Base-by-base conservation (phyloP, 2,329 filamentous ascomycete species). In the Alternaria brassicae region DNA sequence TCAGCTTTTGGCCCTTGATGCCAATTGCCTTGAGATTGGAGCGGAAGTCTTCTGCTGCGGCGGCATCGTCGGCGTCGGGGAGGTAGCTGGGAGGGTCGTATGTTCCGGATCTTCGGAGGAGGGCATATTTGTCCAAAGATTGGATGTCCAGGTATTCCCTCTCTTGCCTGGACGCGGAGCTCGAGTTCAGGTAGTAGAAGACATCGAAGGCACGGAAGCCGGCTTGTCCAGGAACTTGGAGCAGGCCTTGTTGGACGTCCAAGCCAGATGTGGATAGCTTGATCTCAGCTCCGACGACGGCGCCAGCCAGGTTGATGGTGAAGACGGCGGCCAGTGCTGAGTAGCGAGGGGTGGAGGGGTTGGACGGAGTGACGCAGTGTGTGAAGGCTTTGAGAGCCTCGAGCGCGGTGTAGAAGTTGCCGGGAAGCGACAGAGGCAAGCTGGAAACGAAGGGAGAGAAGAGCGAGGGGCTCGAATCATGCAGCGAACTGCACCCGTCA, bases 181-280 rank as follows among this genome's bases (percentile, higher is more conserved):
- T 93, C 0, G 93, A 96, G 40, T 98, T 84, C 1, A 99, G 87
- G 72, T 97, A 98, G 81, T 99, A 98, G 75, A 99, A 98, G 49
- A 96, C 95, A 73, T 99, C 94, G 69, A 99, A 99, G 3, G 94
- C 95, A 63, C 95, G 89, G 78, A 92, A 92, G 12, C 95, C 95
- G 6, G 88, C 74, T 73, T 97, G 88, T 0, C 88, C 79, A 0
- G 95, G 91, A 15, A 99, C 87, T 56, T 91, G 88, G 15, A 97
- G 82, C 10, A 99, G 83, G 40, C 94, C 95, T 62, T 88, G 88
- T 19, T 84, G 80, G 0, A 93, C 95, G 74, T 99, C 91, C 60
- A 99, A 91, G 17, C 95, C 95, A 3, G 92, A 91, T 37, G 92
- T 90, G 0, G 94, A 94, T 7, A 99, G 81, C 25, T 92, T 88